A percentile compares a stretch with the other conserved stretches of the same genome.
phyloP scores from a whole-genome alignment of 2,329 filamentous ascomycete species.

The Colletotrichum brevisporum region DNA sequence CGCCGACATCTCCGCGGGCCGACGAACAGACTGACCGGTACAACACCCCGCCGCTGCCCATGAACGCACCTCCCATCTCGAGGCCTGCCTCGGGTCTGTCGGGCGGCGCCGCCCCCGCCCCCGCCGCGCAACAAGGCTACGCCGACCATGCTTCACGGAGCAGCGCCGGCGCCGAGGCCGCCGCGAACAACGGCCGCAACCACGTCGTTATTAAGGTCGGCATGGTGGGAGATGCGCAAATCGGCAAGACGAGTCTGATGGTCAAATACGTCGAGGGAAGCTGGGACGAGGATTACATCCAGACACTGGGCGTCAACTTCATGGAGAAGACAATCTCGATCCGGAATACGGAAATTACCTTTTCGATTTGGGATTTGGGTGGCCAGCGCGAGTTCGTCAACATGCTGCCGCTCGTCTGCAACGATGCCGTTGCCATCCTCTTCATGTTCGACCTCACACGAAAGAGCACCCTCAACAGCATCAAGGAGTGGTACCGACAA shows the following conservation, averaged over 20 bases:
- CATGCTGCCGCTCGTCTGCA: conserved; percentile 99
- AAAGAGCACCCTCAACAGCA: conserved; percentile 98
- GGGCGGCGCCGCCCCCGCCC: conserved; percentile 50
- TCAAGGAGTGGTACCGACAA: conserved; percentile 99
- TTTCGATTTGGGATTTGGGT: conserved; percentile 98
- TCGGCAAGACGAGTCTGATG: conserved; percentile 99
- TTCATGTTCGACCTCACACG: conserved; percentile 99
- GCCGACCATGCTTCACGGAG: conserved; percentile 61
- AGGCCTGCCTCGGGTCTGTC: conserved; percentile 70
- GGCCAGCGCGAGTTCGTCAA: conserved; percentile 99
- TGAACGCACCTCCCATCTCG: conserved; percentile 59
- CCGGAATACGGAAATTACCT: conserved; percentile 99
- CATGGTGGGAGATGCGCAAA: conserved; percentile 99
- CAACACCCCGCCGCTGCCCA: conserved; percentile 61
- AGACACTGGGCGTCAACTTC: conserved; percentile 98
- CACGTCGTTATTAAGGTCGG: conserved; percentile 98
- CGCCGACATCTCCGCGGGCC: conserved; percentile 54
- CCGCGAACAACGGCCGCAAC: conserved; percentile 66
- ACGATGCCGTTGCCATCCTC: conserved; percentile 96
- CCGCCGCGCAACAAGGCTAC: conserved; percentile 54
- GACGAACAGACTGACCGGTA: conserved; percentile 61
- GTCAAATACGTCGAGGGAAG: conserved; percentile 99
- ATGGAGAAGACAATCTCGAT: conserved; percentile 99
- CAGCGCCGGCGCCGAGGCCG: conserved; percentile 52
- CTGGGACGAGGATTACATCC: conserved; percentile 99